A percentile compares a stretch with the other conserved stretches of the same genome.
These are phyloP conservation scores for Aspergillus homomorphus DNA, from an alignment of 495 filamentous ascomycete genomes.

Conservation along the genomic window DNA sequence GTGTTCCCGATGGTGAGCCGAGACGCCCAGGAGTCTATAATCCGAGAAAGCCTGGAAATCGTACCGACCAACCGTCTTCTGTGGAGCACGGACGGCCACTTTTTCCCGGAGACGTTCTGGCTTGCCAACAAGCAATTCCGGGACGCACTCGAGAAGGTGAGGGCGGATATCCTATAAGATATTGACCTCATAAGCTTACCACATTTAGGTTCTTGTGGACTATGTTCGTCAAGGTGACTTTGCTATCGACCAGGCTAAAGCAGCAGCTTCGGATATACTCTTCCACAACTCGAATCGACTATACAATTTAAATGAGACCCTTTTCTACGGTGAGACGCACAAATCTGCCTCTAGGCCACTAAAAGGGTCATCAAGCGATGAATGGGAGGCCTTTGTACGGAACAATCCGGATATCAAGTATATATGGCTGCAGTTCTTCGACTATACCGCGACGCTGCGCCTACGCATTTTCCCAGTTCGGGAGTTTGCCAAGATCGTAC, in stretches of 20 bases:
- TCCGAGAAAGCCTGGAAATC: conserved; percentile 73
- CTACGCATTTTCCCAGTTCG: conserved; percentile 66
- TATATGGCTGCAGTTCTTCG: conserved; percentile 73
- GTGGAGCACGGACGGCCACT: conserved; percentile 85
- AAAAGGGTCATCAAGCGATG: conserved; percentile 1
- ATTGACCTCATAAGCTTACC: background rate
- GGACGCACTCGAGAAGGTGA: conserved; percentile 65
- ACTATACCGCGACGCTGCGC: conserved; percentile 70
- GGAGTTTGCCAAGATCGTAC: conserved; percentile 58
- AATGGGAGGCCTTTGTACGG: conserved; percentile 26
- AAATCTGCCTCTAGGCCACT: conserved; percentile 6
- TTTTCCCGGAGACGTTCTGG: conserved; percentile 79
- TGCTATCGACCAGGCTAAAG: conserved; percentile 54
- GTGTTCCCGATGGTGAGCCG: conserved; percentile 81
- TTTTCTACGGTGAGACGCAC: conserved; percentile 8
- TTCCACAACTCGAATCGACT: conserved; percentile 70
- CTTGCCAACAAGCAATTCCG: conserved; percentile 76
- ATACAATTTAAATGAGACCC: conserved; percentile 48
- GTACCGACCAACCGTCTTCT: conserved; percentile 73
- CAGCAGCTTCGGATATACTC: conserved; percentile 57
- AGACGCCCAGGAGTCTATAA: conserved; percentile 70
- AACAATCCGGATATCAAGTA: conserved; percentile 45
- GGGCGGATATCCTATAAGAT: background rate
- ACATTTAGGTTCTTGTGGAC: conserved; percentile 54
- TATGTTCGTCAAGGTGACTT: conserved; percentile 60